phyloP scores from a whole-genome alignment of 2,329 filamentous ascomycete genomes.

The Pyrenochaeta sp. region DNA sequence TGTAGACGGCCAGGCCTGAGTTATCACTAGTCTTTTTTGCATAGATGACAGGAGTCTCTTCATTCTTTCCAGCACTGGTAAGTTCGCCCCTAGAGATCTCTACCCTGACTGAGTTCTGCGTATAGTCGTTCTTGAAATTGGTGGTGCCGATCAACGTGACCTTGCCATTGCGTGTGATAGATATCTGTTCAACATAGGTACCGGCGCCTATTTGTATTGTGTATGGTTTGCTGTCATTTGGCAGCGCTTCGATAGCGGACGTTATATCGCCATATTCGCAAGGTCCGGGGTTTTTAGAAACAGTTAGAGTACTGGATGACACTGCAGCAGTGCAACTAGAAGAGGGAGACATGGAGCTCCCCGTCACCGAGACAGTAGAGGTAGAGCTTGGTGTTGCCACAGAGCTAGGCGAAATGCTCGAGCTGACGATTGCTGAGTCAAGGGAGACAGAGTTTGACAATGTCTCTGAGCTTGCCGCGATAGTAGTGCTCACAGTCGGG shows the following conservation, averaged over 20 bases:
- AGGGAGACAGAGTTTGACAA: constrained; percentile 2
- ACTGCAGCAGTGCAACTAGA: constrained; percentile 38
- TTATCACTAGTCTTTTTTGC: constrained; percentile 51
- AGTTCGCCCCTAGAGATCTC: constrained; percentile 50
- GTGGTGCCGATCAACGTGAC: constrained; percentile 53
- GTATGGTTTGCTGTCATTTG: constrained; percentile 52
- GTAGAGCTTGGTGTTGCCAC: constrained; percentile 3
- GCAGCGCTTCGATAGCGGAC: constrained; percentile 56
- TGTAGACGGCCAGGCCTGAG: constrained; percentile 25
- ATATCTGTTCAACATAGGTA: constrained; percentile 54
- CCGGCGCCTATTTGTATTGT: constrained; percentile 54
- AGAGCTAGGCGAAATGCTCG: constrained; percentile 13
- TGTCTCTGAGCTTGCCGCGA: too few species aligned
- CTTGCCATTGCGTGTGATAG: constrained; percentile 52
- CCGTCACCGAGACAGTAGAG: background rate
- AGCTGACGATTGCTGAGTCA: background rate
- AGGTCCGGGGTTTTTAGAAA: constrained; percentile 34
- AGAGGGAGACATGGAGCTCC: constrained; percentile 8
- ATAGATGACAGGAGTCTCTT: constrained; percentile 56
- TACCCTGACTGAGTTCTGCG: constrained; percentile 51
- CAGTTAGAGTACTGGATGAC: constrained; percentile 46
- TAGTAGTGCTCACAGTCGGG: constrained; percentile 17
- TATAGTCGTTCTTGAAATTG: constrained; percentile 42
- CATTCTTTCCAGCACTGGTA: constrained; percentile 53
- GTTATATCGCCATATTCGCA: constrained; percentile 54